Conservation (phyloP, 768 basidiomycete genomes). For the Boletus coccyginus region DNA sequence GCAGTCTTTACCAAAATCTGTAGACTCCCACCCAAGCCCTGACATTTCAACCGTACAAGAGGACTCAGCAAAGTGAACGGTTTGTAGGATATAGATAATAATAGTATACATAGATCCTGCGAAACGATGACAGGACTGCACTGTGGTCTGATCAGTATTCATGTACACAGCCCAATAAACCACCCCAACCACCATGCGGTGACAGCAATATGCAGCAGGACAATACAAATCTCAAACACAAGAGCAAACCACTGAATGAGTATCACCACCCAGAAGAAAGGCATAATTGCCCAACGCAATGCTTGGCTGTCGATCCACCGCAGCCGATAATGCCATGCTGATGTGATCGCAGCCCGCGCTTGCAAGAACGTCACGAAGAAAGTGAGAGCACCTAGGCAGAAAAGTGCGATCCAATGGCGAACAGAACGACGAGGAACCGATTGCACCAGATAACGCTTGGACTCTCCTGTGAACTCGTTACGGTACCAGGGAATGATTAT, state of each 20-base stretch:
- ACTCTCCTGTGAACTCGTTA: slow-evolving; percentile 79
- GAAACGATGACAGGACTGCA: not conserved
- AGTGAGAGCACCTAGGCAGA: slow-evolving; percentile 48
- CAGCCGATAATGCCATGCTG: slow-evolving; percentile 51
- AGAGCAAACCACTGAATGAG: slow-evolving; percentile 69
- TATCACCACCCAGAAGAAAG: slow-evolving; percentile 62
- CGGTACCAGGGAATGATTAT: slow-evolving; percentile 80
- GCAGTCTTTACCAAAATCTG: slow-evolving; percentile 5
- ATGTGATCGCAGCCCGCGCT: slow-evolving; percentile 54
- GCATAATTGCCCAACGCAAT: slow-evolving; percentile 60
- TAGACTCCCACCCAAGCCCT: not conserved
- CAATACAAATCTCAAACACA: slow-evolving; percentile 52
- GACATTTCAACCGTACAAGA: not conserved
- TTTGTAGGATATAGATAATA: slow-evolving; percentile 8
- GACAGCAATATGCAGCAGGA: slow-evolving; percentile 56
- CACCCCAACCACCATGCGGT: slow-evolving; percentile 77
- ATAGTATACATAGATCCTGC: slow-evolving; percentile 12
- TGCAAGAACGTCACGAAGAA: slow-evolving; percentile 55
- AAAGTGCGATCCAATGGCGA: slow-evolving; percentile 65
- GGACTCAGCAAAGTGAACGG: not conserved
- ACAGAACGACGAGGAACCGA: slow-evolving; percentile 59
- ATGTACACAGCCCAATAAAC: slow-evolving; percentile 52
- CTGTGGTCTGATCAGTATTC: slow-evolving; percentile 5
- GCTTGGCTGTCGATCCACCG: slow-evolving; percentile 57
- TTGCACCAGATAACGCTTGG: slow-evolving; percentile 61